phyloP scores from a whole-genome alignment of 1,284 basidiomycete genomes.

The Ganoderma resinaceum region DNA sequence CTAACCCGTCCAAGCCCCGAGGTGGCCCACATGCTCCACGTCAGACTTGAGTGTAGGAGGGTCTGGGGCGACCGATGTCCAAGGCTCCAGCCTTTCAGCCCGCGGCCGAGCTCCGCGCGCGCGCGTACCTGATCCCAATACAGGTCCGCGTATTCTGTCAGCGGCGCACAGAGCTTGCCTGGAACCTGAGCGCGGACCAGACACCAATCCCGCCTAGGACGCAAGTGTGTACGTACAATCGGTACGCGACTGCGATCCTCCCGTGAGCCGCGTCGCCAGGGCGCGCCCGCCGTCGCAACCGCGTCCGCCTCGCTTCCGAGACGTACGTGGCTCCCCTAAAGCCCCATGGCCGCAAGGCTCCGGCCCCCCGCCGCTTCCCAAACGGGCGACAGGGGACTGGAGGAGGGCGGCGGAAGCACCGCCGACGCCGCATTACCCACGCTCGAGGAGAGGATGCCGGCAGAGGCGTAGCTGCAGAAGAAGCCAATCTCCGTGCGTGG shows the following conservation, averaged over 20 bases:
- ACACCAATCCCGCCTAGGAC: background rate
- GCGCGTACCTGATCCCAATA: background rate
- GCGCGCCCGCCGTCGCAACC: background rate
- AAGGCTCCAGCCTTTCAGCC: background rate
- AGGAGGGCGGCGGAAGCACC: background rate
- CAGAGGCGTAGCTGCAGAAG: background rate
- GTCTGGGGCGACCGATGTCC: background rate
- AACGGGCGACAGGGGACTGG: background rate
- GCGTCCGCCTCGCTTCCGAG: background rate
- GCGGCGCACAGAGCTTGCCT: background rate
- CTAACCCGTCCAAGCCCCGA: background rate
- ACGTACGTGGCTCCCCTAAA: background rate
- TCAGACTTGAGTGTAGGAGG: background rate
- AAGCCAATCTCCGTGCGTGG: background rate
- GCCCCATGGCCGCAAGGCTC: background rate
- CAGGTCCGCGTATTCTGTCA: background rate
- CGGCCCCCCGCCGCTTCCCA: background rate
- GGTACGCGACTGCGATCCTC: slow-evolving; percentile 5
- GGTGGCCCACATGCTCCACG: background rate
- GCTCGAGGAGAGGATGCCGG: slow-evolving; percentile 1
- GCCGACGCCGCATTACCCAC: slow-evolving; percentile 10
- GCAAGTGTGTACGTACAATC: too few relatives aligned
- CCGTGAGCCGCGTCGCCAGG: slow-evolving; percentile 6
- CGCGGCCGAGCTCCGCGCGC: background rate
- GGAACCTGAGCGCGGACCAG: background rate